phyloP scores from a whole-genome alignment of 441 rosid genomes.

The Aleurites moluccanus region DNA sequence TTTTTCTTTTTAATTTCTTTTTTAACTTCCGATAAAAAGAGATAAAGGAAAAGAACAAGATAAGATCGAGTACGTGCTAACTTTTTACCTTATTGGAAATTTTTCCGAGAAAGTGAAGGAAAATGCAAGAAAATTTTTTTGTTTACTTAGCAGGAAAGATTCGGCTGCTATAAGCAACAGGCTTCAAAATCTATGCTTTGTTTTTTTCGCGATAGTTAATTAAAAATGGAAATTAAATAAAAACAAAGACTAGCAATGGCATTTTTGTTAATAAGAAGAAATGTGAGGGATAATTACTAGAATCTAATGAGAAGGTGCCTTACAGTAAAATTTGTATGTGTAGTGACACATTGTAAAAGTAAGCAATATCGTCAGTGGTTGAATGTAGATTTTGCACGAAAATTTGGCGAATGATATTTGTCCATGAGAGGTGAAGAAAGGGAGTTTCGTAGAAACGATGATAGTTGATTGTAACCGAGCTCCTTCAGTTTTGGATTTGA shows the following conservation, averaged over 20 bases:
- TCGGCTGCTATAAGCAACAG: conserved; percentile 15
- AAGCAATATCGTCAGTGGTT: background rate
- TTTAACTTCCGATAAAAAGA: background rate
- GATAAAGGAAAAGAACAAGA: background rate
- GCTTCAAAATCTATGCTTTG: conserved; percentile 13
- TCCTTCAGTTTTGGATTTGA: too few relatives aligned
- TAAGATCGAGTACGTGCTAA: background rate
- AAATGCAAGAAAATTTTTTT: conserved; percentile 15
- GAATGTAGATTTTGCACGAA: background rate
- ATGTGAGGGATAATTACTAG: background rate
- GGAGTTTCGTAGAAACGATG: background rate
- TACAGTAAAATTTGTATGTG: background rate
- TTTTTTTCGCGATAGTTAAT: background rate
- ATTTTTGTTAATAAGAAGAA: background rate
- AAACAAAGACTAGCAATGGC: background rate
- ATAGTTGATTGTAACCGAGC: background rate
- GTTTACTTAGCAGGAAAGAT: conserved; percentile 1
- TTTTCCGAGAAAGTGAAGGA: conserved; percentile 39
- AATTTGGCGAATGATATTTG: background rate
- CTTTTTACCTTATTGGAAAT: conserved; percentile 33
- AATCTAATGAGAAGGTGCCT: background rate
- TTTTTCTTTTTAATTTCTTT: background rate
- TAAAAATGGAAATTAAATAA: background rate
- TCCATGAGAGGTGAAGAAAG: background rate
- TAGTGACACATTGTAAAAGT: background rate